Percentiles rank a stretch among this genome's conserved stretches.
phyloP scores from a whole-genome alignment of 306 rosid species.

The Quercus aquifolioides region DNA sequence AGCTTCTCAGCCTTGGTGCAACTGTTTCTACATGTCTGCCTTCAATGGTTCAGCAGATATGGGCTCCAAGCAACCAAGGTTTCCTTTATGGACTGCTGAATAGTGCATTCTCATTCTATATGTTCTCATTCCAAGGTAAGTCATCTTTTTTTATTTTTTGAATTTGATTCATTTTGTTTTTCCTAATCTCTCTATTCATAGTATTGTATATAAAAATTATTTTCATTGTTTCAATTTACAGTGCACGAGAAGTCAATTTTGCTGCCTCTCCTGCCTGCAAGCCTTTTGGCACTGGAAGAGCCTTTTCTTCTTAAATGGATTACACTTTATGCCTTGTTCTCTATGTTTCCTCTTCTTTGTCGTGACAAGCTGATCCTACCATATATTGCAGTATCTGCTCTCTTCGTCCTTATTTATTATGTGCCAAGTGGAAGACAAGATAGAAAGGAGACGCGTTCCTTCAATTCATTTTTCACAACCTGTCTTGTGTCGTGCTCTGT shows the following conservation, averaged over 20 bases:
- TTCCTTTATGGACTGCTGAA: conserved; percentile 82
- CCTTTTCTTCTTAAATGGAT: conserved; percentile 62
- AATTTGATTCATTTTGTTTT: background rate
- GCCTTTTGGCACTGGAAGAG: conserved; percentile 72
- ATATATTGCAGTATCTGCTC: conserved; percentile 53
- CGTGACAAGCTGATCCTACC: conserved; percentile 65
- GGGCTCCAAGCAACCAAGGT: conserved; percentile 66
- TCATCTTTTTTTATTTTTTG: background rate
- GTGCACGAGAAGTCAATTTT: conserved; percentile 95
- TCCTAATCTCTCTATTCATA: background rate
- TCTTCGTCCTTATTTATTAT: conserved; percentile 45
- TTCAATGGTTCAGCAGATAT: conserved; percentile 86
- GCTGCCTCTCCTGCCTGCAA: conserved; percentile 89
- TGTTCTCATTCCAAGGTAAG: conserved; percentile 93
- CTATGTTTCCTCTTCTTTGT: conserved; percentile 79
- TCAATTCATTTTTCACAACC: conserved; percentile 22
- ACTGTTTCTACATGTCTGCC: conserved; percentile 74
- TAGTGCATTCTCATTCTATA: conserved; percentile 77
- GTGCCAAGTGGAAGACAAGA: conserved; percentile 30
- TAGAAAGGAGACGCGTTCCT: conserved; percentile 24
- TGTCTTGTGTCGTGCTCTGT: conserved; percentile 30
- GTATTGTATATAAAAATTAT: background rate
- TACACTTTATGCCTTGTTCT: conserved; percentile 59
- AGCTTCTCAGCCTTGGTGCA: conserved; percentile 61
- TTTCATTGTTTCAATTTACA: conserved; percentile 28